Percentiles rank a stretch among this genome's conserved stretches.
phyloP scores from a whole-genome alignment of 2,329 filamentous ascomycete species.

The Calonectria multiphialidica region DNA sequence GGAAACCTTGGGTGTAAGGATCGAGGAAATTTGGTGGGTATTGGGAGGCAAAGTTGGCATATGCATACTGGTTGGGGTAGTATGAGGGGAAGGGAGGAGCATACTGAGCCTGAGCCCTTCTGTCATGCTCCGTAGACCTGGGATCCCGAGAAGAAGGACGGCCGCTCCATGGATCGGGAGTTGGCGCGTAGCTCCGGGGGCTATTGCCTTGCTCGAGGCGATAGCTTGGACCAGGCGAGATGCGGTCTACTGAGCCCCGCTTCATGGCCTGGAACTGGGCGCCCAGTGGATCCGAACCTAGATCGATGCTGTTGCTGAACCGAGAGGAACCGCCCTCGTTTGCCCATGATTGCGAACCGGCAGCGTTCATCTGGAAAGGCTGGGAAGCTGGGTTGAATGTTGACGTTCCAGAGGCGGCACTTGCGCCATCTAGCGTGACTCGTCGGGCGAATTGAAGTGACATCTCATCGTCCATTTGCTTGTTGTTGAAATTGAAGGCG shows the following conservation, averaged over 20 bases:
- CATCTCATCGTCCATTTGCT: constrained; percentile 54
- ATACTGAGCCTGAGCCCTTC: constrained; percentile 50
- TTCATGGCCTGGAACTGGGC: constrained; percentile 45
- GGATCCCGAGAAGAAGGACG: constrained; percentile 51
- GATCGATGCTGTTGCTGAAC: constrained; percentile 46
- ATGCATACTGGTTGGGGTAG: constrained; percentile 48
- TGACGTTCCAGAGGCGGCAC: constrained; percentile 27
- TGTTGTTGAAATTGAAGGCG: constrained; percentile 51
- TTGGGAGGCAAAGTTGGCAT: constrained; percentile 46
- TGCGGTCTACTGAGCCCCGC: constrained; percentile 54
- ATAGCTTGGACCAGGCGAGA: constrained; percentile 48
- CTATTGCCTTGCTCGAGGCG: constrained; percentile 45
- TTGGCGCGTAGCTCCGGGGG: constrained; percentile 42
- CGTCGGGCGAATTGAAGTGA: constrained; percentile 48
- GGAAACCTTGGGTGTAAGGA: constrained; percentile 51
- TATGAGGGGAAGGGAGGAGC: constrained; percentile 44
- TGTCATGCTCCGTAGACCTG: constrained; percentile 53
- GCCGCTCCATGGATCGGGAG: constrained; percentile 54
- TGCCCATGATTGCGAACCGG: constrained; percentile 60
- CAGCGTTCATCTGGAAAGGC: constrained; percentile 62
- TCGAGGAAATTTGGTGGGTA: constrained; percentile 52
- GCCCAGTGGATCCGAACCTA: constrained; percentile 47
- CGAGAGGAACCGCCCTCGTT: constrained; percentile 44
- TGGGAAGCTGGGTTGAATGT: constrained; percentile 48
- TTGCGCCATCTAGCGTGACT: constrained; percentile 49